Percentiles rank a stretch among this genome's conserved stretches.
Conservation (phyloP, 2,329 filamentous ascomycete genomes). For the Nectriaceae sp. region DNA sequence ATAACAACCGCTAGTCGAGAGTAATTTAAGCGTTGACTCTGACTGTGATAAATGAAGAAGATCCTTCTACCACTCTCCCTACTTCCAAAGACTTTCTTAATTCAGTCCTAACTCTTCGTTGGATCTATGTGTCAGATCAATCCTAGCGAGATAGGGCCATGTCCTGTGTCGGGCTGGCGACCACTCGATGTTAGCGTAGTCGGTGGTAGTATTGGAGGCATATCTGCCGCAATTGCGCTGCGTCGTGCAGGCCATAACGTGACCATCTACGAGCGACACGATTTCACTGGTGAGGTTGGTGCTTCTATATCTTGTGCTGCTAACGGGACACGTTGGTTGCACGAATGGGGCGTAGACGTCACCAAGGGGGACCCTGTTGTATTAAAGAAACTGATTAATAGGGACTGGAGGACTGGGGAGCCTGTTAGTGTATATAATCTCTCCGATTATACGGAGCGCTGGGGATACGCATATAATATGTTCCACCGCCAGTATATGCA, state of each 20-base stretch:
- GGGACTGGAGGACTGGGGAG: slow-evolving; percentile 70
- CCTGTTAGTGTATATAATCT: slow-evolving; percentile 65
- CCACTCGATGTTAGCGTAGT: slow-evolving; percentile 26
- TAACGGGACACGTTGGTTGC: slow-evolving; percentile 63
- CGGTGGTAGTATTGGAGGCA: slow-evolving; percentile 52
- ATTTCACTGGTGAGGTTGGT: slow-evolving; percentile 64
- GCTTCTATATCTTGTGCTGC: slow-evolving; percentile 63
- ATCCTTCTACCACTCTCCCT: too few relatives aligned
- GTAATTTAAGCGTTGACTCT: too few relatives aligned
- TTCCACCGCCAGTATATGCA: slow-evolving; percentile 73
- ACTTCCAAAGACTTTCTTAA: too few relatives aligned
- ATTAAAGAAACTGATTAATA: slow-evolving; percentile 66
- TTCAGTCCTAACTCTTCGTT: too few relatives aligned
- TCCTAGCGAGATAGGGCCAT: too few relatives aligned
- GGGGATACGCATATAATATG: slow-evolving; percentile 69
- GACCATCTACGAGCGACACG: slow-evolving; percentile 53
- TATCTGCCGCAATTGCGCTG: slow-evolving; percentile 54
- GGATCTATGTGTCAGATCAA: too few relatives aligned
- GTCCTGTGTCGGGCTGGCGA: too few relatives aligned
- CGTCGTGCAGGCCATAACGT: slow-evolving; percentile 54
- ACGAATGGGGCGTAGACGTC: slow-evolving; percentile 66
- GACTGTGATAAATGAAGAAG: too few relatives aligned
- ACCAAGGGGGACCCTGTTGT: slow-evolving; percentile 66
- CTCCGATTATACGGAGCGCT: slow-evolving; percentile 64
- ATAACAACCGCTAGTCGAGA: too few relatives aligned